phyloP scores from a whole-genome alignment of 768 basidiomycete species.

The Boletus huronensis region DNA sequence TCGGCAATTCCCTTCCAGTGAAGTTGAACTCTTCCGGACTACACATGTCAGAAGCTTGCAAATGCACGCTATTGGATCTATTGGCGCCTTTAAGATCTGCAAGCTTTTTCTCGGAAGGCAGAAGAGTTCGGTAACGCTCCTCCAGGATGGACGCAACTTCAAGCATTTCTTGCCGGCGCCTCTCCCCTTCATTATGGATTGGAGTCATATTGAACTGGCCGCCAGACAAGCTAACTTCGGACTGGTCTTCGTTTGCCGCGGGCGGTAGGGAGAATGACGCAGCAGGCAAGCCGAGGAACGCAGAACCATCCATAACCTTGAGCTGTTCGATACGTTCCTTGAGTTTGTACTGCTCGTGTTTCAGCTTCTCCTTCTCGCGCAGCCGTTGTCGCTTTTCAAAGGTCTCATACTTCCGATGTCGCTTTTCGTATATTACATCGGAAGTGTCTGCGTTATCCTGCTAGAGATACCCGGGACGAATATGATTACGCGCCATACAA shows the following conservation, averaged over 20 bases:
- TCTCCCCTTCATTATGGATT: slow-evolving; percentile 61
- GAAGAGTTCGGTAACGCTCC: slow-evolving; percentile 68
- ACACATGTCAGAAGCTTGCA: slow-evolving; percentile 14
- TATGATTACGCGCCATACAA: slow-evolving; percentile 6
- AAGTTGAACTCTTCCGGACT: slow-evolving; percentile 15
- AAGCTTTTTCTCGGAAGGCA: slow-evolving; percentile 59
- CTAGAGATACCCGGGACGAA: slow-evolving; percentile 10
- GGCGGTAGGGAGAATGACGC: slow-evolving; percentile 47
- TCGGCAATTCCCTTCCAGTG: slow-evolving; percentile 5
- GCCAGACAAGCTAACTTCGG: slow-evolving; percentile 31
- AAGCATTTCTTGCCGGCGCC: slow-evolving; percentile 71
- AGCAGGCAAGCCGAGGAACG: slow-evolving; percentile 63
- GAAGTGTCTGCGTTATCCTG: slow-evolving; percentile 65
- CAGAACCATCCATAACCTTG: slow-evolving; percentile 63
- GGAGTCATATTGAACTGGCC: slow-evolving; percentile 37
- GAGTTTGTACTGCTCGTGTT: slow-evolving; percentile 89
- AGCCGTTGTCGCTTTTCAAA: slow-evolving; percentile 83
- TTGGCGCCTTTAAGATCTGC: slow-evolving; percentile 30
- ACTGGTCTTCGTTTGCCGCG: slow-evolving; percentile 23
- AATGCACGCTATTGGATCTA: slow-evolving; percentile 13
- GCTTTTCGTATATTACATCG: slow-evolving; percentile 75
- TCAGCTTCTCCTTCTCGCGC: slow-evolving; percentile 88
- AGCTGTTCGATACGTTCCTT: slow-evolving; percentile 86
- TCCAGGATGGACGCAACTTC: slow-evolving; percentile 63
- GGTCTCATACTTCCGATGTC: slow-evolving; percentile 82